A percentile compares a stretch with the other conserved stretches of the same genome.
Conservation (phyloP, 208 protist genomes). For the Leptomonas pyrrhocoris region DNA sequence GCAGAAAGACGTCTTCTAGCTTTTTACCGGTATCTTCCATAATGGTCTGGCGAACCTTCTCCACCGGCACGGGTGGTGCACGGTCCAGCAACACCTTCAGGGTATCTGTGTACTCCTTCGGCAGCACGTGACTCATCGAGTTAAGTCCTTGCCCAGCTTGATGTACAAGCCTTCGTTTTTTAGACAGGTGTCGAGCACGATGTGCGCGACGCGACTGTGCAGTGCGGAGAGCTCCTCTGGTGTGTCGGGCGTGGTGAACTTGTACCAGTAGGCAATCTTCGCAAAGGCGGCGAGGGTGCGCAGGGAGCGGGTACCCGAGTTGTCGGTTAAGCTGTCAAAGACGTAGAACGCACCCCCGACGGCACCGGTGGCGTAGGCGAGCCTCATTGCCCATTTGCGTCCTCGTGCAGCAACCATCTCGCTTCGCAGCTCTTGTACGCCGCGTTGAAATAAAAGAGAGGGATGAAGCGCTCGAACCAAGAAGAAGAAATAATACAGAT, state of each 20-base stretch:
- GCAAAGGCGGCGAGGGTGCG: conserved; percentile 47
- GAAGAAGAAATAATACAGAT: conserved; percentile 24
- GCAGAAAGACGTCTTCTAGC: conserved; percentile 80
- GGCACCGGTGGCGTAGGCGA: conserved; percentile 28
- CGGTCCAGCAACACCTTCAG: conserved; percentile 79
- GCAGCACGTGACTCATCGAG: conserved; percentile 88
- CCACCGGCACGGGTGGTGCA: conserved; percentile 57
- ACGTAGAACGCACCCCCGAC: conserved; percentile 29
- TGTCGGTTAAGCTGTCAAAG: conserved; percentile 55
- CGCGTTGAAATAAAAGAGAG: no score
- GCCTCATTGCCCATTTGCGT: conserved; percentile 28
- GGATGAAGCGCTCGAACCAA: no score
- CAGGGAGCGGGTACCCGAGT: conserved; percentile 69
- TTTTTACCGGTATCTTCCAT: conserved; percentile 58
- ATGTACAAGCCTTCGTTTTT: conserved; percentile 91
- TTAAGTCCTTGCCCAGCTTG: conserved; percentile 87
- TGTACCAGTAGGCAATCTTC: conserved; percentile 65
- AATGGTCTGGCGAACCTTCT: conserved; percentile 56
- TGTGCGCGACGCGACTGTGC: conserved; percentile 48
- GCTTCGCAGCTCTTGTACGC: not conserved
- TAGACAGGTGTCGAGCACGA: conserved; percentile 65
- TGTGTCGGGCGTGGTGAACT: conserved; percentile 58
- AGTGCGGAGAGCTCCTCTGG: conserved; percentile 59
- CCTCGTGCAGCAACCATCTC: conserved; percentile 7
- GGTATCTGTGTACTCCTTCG: conserved; percentile 76